Evolutionary conservation across 129 eudicot species (phyloP), one percentile per base, ranked within the genome.

Genomic region (Chrysanthemum seticuspe): DNA sequence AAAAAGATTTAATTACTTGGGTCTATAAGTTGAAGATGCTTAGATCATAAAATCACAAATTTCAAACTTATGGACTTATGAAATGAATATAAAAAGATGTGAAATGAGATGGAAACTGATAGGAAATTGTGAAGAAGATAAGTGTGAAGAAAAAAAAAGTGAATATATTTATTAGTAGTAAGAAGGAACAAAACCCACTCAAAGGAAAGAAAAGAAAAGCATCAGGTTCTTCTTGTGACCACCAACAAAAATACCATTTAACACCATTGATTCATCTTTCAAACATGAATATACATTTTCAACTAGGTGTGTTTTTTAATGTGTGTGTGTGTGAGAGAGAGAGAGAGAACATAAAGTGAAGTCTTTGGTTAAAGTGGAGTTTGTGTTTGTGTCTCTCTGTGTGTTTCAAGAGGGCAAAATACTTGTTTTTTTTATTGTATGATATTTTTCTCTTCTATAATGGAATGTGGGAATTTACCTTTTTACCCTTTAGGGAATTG

Each of bases 141-240:
- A 44, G 23, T 19, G 15, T 15, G 21, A 21, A n/a, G n/a, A 21
- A 27, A 70, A 52, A 15, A 11, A 0, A 12, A 53, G 15, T 18
- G 44, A 65, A 6, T 23, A 31, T 49, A 65, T 21, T n/a, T 7
- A 5, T 1, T 6, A 31, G 36, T 31, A 40, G 2, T 36, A 31
- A 51, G 44, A 12, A 64, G 53, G 7, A 19, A 27, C 5, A 31
- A 29, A 36, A 54, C 64, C 40, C 12, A 58, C 55, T 57, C 52
- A 57, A 40, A 40, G 47, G 40, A 13, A 71, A 55, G 12, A 56
- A 71, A 71, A 15, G 34, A 19, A 21, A 0, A 8, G 76, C 45
- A 71, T 71, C 76, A 58, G 67, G 10, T 44, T 71, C 76, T 71
- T 71, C 76, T 71, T 71, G 76, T 62, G 53, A 18, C 75, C 65